These are phyloP conservation scores for Trichoderma sp. DNA, from an alignment of 2,329 filamentous ascomycete genomes.

Conservation along the genomic window DNA sequence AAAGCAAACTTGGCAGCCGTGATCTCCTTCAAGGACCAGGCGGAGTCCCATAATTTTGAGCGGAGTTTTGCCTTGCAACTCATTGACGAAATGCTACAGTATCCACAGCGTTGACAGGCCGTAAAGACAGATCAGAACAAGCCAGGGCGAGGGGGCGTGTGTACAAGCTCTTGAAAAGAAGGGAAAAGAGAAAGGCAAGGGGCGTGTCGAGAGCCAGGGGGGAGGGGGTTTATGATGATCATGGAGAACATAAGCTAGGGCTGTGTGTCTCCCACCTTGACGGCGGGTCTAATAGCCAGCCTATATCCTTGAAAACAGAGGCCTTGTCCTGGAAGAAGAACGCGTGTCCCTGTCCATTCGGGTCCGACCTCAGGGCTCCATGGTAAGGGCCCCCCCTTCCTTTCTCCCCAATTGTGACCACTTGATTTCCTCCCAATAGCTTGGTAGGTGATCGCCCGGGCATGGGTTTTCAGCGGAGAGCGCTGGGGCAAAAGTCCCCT, in stretches of 20 bases:
- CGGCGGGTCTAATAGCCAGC: constrained; percentile 14
- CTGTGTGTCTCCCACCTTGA: neutral
- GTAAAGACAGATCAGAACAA: neutral
- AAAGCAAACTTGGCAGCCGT: constrained; percentile 13
- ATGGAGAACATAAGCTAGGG: constrained; percentile 22
- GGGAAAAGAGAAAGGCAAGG: neutral
- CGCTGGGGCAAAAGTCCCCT: constrained; percentile 23
- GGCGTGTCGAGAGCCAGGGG: constrained; percentile 4
- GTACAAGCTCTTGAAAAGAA: neutral
- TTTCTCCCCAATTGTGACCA: constrained; percentile 11
- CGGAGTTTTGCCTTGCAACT: constrained; percentile 12
- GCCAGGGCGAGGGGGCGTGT: constrained; percentile 3
- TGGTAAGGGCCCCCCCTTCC: neutral
- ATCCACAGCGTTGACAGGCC: constrained; percentile 4
- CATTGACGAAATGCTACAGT: constrained; percentile 10
- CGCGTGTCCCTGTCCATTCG: constrained; percentile 26
- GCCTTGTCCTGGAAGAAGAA: constrained; percentile 9
- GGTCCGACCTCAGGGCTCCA: constrained; percentile 19
- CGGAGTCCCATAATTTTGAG: constrained; percentile 11
- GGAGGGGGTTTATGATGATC: constrained; percentile 17
- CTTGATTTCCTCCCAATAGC: constrained; percentile 25
- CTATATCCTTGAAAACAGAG: constrained; percentile 1
- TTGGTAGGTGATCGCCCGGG: constrained; percentile 27
- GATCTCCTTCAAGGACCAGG: constrained; percentile 26
- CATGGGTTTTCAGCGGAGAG: constrained; percentile 25